These are phyloP conservation scores for Diatrype stigma DNA, from an alignment of 2,329 filamentous ascomycete species.

Conservation along the genomic window DNA sequence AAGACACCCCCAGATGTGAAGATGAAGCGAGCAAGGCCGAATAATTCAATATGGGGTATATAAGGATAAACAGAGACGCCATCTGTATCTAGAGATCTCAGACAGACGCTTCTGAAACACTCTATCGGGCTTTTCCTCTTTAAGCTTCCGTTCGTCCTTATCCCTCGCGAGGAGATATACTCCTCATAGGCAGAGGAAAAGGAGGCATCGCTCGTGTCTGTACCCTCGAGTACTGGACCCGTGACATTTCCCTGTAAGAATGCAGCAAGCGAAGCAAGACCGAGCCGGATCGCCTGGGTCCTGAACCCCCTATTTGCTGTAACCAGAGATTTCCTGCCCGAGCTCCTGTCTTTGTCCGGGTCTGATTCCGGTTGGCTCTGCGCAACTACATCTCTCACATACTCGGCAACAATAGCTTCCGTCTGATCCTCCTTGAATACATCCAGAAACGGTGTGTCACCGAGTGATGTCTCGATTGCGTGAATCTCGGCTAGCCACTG, in stretches of 20 bases:
- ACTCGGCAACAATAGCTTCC: slow-evolving; percentile 12
- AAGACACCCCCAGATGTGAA: slow-evolving; percentile 35
- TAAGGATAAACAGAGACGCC: slow-evolving; percentile 83
- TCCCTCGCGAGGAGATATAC: neutral
- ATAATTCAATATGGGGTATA: slow-evolving; percentile 78
- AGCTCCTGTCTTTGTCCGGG: neutral
- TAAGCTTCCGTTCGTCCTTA: neutral
- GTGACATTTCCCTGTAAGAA: slow-evolving; percentile 75
- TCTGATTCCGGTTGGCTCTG: neutral
- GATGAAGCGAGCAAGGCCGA: slow-evolving; percentile 63
- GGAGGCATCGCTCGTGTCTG: slow-evolving; percentile 13
- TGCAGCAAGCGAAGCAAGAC: slow-evolving; percentile 60
- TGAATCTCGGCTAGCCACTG: slow-evolving; percentile 10
- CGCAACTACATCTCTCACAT: slow-evolving; percentile 8
- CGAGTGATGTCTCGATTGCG: slow-evolving; percentile 15
- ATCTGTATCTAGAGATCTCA: slow-evolving; percentile 71
- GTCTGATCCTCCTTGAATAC: slow-evolving; percentile 11
- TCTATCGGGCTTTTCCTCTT: slow-evolving; percentile 9
- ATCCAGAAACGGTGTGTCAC: slow-evolving; percentile 15
- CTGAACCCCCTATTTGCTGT: neutral
- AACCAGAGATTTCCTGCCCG: neutral
- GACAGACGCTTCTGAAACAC: slow-evolving; percentile 38
- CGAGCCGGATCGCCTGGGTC: slow-evolving; percentile 33
- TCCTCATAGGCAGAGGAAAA: slow-evolving; percentile 31
- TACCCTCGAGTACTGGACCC: slow-evolving; percentile 57